Evolutionary conservation across 352 stramenopile species (phyloP).

Genomic region (Blastocystis sp.): DNA sequence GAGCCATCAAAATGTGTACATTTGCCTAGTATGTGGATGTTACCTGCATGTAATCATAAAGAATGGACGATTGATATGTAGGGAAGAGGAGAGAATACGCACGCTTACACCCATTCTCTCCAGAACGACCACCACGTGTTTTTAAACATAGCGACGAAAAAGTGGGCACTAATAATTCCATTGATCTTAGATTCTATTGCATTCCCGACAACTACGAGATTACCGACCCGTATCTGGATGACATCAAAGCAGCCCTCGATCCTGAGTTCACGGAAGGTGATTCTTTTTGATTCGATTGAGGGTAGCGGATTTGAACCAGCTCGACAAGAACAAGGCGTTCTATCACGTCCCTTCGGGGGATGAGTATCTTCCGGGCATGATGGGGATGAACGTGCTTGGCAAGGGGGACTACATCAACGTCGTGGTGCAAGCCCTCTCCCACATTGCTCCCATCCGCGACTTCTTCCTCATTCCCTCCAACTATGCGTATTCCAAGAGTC

Average conservation of each 20-base stretch:
- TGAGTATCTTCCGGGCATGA: constrained; percentile 91
- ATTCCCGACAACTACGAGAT: constrained; percentile 98
- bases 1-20: constrained; percentile 93
- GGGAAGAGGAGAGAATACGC: constrained; percentile 84
- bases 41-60: constrained; percentile 83
- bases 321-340: constrained; percentile 86
- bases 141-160: constrained; percentile 87
- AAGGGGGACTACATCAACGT: constrained; percentile 96
- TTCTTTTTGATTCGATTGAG: constrained; percentile 2
- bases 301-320: constrained; percentile 76
- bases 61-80: not conserved
- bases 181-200: constrained; percentile 81
- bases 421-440: constrained; percentile 89
- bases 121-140: constrained; percentile 93
- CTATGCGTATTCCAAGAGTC: constrained; percentile 67
- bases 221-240: constrained; percentile 86
- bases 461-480: constrained; percentile 85
- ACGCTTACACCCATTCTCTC: constrained; percentile 92
- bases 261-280: constrained; percentile 80
- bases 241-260: constrained; percentile 88
- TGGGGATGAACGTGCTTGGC: constrained; percentile 94
- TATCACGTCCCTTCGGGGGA: constrained; percentile 90
- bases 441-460: constrained; percentile 88
- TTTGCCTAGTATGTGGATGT: constrained; percentile 96
- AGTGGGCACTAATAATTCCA: constrained; percentile 75